phyloP scores from a whole-genome alignment of 23 red algal species.

The Porphyridium purpureum region DNA sequence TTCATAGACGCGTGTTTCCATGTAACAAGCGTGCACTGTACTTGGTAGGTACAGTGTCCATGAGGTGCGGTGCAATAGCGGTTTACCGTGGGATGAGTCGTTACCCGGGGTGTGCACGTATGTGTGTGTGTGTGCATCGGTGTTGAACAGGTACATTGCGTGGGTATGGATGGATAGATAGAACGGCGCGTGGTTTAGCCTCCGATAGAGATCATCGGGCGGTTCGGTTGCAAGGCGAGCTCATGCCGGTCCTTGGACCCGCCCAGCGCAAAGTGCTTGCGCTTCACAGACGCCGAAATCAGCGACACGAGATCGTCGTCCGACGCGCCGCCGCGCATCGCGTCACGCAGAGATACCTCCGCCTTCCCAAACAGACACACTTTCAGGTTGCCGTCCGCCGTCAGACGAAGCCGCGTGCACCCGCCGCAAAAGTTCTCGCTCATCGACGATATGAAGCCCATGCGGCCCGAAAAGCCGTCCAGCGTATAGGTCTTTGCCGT shows the following conservation, averaged over 20 bases:
- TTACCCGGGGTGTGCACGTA: too few relatives aligned
- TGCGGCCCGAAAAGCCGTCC: slow-evolving; percentile 26
- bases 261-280: slow-evolving; percentile 57
- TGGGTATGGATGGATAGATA: too few relatives aligned
- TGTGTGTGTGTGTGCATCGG: too few relatives aligned
- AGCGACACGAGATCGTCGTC: slow-evolving; percentile 22
- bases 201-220: slow-evolving; percentile 62
- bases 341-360: slow-evolving; percentile 51
- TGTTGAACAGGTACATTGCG: too few relatives aligned
- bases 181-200: too few relatives aligned
- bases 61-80: too few relatives aligned
- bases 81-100: too few relatives aligned
- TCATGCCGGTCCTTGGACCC: slow-evolving; percentile 37
- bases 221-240: slow-evolving; percentile 21
- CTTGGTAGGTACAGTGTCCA: too few relatives aligned
- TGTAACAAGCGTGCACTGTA: too few relatives aligned
- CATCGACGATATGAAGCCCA: slow-evolving; percentile 92
- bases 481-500: slow-evolving; percentile 73
- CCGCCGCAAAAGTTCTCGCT: slow-evolving; percentile 79
- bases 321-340: slow-evolving; percentile 37
- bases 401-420: slow-evolving; percentile 84
- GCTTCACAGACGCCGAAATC: slow-evolving; percentile 22
- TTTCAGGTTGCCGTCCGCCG: slow-evolving; percentile 71
- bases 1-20: too few relatives aligned
- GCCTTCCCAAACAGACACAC: slow-evolving; percentile 66